Base-by-base conservation (phyloP, 805 yeast genomes). In the Clavispora vitiphila region DNA sequence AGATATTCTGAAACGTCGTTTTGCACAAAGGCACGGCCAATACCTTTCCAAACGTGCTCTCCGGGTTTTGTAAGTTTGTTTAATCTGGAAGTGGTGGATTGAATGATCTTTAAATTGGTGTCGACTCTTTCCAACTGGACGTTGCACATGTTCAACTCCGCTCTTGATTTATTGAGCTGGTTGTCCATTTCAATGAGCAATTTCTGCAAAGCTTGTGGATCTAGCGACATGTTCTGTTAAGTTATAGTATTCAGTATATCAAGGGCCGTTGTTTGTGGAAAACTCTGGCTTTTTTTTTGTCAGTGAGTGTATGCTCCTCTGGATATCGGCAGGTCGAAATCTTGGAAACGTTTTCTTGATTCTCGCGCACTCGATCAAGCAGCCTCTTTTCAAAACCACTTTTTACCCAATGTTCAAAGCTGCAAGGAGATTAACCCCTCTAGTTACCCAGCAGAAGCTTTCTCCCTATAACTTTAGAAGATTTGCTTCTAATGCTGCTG, bases 1-100 rank as follows among this genome's bases (percentile, higher is more conserved):
- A 74, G 59, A 61, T 86, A 85, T 3, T 67, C 62, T 4, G 59
- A 53, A 3, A 68, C 67, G 21, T 70, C 68, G 4, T 71, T 71
- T 35, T 65, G 60, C 8, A 83, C 63, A 58, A 83, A 85, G 23
- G 87, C 77, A 61, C 83, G 84, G 22, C 97, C 97, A 26, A 86
- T 77, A 5, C 95, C 86, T 57, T 86, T 78, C 93, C 95, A 89
- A 5, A 89, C 90, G 16, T 67, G 67, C 8, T 66, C 71, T 11
- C 74, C 56, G 3, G 54, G 51, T 37, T 50, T 54, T 34, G 76
- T 68, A 22, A 64, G 49, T 34, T 53, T 49, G 20, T 64, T 66
- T 38, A 88, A 66, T 49, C 83, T 85, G 25, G 71, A 57, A 25
- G 72, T 62, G 8, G 95, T 83, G 34, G 77, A 67, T 20, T 74